phyloP scores from a whole-genome alignment of 2,329 filamentous ascomycete genomes.

The Cercospora brassicicola region DNA sequence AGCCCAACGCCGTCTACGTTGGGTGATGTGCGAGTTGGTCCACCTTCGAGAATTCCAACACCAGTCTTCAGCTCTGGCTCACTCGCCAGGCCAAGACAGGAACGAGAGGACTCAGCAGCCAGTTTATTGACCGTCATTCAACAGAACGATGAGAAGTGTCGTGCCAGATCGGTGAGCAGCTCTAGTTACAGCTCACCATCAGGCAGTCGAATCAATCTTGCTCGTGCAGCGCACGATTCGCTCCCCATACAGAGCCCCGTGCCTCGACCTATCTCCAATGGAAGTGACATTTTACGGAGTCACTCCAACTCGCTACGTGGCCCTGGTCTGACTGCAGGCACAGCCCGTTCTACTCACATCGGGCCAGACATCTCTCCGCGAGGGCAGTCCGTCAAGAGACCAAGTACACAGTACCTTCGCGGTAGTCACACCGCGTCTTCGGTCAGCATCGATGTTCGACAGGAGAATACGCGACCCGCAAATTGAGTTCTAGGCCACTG shows the following conservation, averaged over 20 bases:
- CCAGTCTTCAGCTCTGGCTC: slow-evolving; percentile 38
- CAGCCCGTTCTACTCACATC: slow-evolving; percentile 26
- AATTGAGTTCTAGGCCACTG: neutral
- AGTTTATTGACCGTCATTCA: slow-evolving; percentile 40
- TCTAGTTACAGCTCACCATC: slow-evolving; percentile 32
- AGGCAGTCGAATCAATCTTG: slow-evolving; percentile 20
- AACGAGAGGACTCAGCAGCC: slow-evolving; percentile 42
- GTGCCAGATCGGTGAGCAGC: slow-evolving; percentile 29
- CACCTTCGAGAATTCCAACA: slow-evolving; percentile 46
- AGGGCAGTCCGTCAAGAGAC: neutral
- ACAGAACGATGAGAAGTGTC: slow-evolving; percentile 29
- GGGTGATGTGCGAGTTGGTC: slow-evolving; percentile 19
- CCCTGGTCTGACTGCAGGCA: slow-evolving; percentile 16
- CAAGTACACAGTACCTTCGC: neutral
- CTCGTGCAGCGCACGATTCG: slow-evolving; percentile 1
- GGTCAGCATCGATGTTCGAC: neutral
- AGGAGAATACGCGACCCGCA: slow-evolving; percentile 10
- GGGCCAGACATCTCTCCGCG: slow-evolving; percentile 8
- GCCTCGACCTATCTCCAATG: slow-evolving; percentile 4
- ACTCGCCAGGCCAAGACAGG: slow-evolving; percentile 40
- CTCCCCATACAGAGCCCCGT: slow-evolving; percentile 4
- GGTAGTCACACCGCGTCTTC: neutral
- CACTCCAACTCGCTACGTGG: slow-evolving; percentile 27
- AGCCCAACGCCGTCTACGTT: slow-evolving; percentile 28
- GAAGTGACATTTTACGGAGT: slow-evolving; percentile 27